phyloP scores from a whole-genome alignment of 2,329 filamentous ascomycete genomes.

The Phialophora expanda region DNA sequence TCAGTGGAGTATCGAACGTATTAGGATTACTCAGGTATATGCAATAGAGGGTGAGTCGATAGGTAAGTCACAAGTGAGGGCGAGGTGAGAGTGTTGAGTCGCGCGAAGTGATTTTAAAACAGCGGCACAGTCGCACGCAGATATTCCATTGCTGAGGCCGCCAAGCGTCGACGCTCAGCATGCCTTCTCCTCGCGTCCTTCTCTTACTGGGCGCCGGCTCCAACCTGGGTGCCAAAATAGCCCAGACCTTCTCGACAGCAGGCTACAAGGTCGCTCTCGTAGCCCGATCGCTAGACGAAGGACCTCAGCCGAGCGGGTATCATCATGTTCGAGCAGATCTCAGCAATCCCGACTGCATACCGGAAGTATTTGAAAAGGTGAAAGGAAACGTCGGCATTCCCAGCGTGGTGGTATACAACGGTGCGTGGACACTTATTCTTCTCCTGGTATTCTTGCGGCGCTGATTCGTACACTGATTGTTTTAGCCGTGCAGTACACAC shows the following conservation, averaged over 20 bases:
- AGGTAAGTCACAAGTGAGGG: background rate
- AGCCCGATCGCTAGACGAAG: background rate
- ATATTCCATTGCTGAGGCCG: background rate
- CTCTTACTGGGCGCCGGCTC: background rate
- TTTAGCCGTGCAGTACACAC: background rate
- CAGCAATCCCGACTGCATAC: background rate
- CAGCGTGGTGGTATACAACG: background rate
- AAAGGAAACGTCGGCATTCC: background rate
- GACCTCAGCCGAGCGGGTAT: background rate
- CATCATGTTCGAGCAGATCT: background rate
- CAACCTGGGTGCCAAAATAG: background rate
- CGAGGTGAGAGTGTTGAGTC: background rate
- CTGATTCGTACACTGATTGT: background rate
- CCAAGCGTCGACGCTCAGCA: background rate
- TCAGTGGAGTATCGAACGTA: background rate
- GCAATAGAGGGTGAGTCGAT: background rate
- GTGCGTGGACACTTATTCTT: background rate
- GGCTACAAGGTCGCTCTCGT: background rate
- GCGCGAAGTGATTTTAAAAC: background rate
- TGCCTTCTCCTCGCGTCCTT: background rate
- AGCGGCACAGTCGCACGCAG: background rate
- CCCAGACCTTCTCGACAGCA: background rate
- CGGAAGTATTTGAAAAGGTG: background rate
- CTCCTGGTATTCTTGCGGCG: background rate
- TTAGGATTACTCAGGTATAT: background rate